Base-by-base conservation (phyloP, 1,284 basidiomycete genomes). In the Malassezia pachydermatis region DNA sequence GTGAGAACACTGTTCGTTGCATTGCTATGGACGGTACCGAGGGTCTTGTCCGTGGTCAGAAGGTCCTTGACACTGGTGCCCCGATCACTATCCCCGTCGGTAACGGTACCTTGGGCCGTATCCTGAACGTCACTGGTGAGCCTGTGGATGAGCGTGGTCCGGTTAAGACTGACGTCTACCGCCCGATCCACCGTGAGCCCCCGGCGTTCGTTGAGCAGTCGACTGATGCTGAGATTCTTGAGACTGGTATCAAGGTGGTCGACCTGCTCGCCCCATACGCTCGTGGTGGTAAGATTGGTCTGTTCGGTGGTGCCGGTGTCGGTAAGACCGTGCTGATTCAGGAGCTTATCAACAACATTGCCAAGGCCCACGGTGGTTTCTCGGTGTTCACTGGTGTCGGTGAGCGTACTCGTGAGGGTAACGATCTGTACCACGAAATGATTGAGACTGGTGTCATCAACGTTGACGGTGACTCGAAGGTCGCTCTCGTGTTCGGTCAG, bases 401-500 rank as follows among this genome's bases (percentile, higher is more conserved):
- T 72, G 92, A 98, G 78, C 88, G 92, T 78, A 98, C 92, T 63
- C 92, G 92, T 81, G 92, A 98, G 83, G 92, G 92, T 78, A 98
- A 98, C 80, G 92, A 98, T 79, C 78, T 98, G 70, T 98, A 98
- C 80, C 90, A 95, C 77, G 92, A 98, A 79, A 96, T 98, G 90
- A 94, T 94, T 77, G 89, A 96, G 77, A 95, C 90, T 55, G 92
- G 92, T 83, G 92, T 98, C 81, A 98, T 98, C 81, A 92, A 96
- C 63, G 49, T 67, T 46, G 81, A 94, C 72, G 89, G 89, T 76
- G 88, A 92, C 76, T 96, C 92, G 75, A 96, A 98, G 82, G 92
- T 95, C 77, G 90, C 92, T 70, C 84, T 98, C 62, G 92, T 98
- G 67, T 98, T 98, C 80, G 92, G 92, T 80, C 92, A 98, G 79